phyloP scores from a whole-genome alignment of 2,329 filamentous ascomycete genomes.

The Pestalotiopsis sp. region DNA sequence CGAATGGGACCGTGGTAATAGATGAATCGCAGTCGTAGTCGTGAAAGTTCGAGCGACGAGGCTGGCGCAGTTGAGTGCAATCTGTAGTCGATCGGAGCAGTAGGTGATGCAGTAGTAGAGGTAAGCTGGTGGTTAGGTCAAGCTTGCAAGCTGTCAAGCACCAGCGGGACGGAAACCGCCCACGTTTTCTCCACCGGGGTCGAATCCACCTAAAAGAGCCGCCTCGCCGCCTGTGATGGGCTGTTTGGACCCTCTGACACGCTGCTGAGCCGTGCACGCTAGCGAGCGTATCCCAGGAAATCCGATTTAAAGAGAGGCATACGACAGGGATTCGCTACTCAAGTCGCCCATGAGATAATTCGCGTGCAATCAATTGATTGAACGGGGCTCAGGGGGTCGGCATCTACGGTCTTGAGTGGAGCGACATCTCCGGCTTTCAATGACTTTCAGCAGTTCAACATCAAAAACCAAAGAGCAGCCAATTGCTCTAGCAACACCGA shows the following conservation, averaged over 20 bases:
- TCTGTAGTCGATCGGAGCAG: neutral
- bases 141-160: neutral
- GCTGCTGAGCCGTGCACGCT: conserved; percentile 5
- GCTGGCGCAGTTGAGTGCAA: neutral
- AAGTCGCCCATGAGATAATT: neutral
- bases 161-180: neutral
- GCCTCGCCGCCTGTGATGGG: neutral
- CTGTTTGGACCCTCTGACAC: neutral
- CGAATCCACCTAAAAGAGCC: neutral
- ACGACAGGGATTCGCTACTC: neutral
- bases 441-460: conserved; percentile 1
- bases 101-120: neutral
- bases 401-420: conserved; percentile 10
- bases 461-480: neutral
- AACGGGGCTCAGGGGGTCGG: conserved; percentile 4
- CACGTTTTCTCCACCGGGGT: conserved; percentile 3
- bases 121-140: neutral
- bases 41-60: neutral
- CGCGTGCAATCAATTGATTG: neutral
- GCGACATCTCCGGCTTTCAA: neutral
- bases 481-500: neutral
- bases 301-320: too few species aligned
- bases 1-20: too few species aligned
- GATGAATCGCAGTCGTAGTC: neutral
- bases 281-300: neutral